Base-by-base conservation (phyloP, 2,329 filamentous ascomycete genomes). In the Diaporthe sp. region DNA sequence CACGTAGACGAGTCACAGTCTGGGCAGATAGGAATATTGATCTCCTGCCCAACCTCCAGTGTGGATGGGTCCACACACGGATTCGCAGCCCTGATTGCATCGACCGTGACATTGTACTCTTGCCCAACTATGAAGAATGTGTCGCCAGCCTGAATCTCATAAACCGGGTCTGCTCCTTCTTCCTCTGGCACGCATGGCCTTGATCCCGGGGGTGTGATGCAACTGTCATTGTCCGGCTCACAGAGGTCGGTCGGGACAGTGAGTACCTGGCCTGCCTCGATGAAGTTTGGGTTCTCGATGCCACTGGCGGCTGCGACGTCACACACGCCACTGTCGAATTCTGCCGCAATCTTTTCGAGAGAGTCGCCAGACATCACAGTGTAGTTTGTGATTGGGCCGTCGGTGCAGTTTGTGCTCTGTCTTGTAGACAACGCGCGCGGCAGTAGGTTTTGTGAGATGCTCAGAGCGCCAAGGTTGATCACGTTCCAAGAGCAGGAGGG, bases 401-500 rank as follows among this genome's bases (percentile, higher is more conserved):
- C 60, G 38, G 38, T 40, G 38, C 71, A 73, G 25, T 40, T 30
- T 8, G 50, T 35, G 45, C n/a, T 55, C 58, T 72, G 70, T n/a
- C 71, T 52, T 9, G 28, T 25, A 19, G 58, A 64, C 10, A 67
- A 57, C 30, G 19, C 30, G 38, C 60, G 61, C 3, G 47, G 47
- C 28, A n/a, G n/a, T n/a, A 35, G 40, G 17, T 17, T 42, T 19
- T 30, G 19, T 54, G 33, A 68, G 30, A 68, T 54, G 4, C 58
- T 38, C 25, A 54, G 13, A 35, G 71, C 71, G 35, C 35, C 58
- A 25, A 73, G 45, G 40, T 42, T 67, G 35, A 73, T 66, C 12
- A 73, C 71, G 38, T 73, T 57, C 58, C 60, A 67, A 1, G 71
- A 73, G 58, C 71, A 67, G 3, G 60, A 73, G n/a, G 60, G 25